These are phyloP conservation scores for Pseudogymnoascus sp. DNA, from an alignment of 2,329 filamentous ascomycete genomes.

Conservation along the genomic window DNA sequence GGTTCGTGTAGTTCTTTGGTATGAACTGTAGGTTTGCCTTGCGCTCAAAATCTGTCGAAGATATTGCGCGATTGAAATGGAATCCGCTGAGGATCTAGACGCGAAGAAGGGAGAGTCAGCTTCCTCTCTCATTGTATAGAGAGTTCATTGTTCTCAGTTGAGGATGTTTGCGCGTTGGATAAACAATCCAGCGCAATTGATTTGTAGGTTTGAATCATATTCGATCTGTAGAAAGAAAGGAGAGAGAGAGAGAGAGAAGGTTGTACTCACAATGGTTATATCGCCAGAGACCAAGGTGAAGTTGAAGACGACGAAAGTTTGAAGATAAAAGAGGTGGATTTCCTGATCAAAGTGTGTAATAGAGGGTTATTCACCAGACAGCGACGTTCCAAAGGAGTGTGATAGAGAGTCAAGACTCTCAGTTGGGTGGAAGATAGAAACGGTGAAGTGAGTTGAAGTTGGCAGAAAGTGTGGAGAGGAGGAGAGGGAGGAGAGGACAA, in stretches of 20 bases:
- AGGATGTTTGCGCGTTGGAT: not conserved
- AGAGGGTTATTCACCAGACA: conserved; percentile 11
- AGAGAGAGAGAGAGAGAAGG: not conserved
- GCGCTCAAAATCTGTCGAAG: too few species aligned
- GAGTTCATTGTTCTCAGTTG: not conserved
- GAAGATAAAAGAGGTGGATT: conserved; percentile 14
- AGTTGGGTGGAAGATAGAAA: conserved; percentile 14
- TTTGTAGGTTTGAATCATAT: not conserved
- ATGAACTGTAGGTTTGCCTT: too few species aligned
- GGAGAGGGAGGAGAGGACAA: not conserved
- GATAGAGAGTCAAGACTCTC: conserved; percentile 30
- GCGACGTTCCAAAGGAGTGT: conserved; percentile 32
- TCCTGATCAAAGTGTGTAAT: conserved; percentile 11
- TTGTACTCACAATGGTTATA: not conserved
- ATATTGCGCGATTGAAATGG: too few species aligned
- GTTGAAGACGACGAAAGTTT: conserved; percentile 7
- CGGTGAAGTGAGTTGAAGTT: conserved; percentile 2
- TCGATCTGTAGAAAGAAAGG: not conserved
- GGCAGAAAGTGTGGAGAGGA: not conserved
- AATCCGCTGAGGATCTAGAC: conserved; percentile 15
- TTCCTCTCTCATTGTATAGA: conserved; percentile 14
- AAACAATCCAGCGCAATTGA: not conserved
- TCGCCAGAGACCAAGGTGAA: not conserved
- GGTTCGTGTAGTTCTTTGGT: not conserved
- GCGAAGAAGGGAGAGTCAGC: conserved; percentile 8